Percentiles rank a stretch among this genome's conserved stretches.
Evolutionary conservation across 768 basidiomycete species (phyloP).

Genomic region (Lanmaoa rubissima): DNA sequence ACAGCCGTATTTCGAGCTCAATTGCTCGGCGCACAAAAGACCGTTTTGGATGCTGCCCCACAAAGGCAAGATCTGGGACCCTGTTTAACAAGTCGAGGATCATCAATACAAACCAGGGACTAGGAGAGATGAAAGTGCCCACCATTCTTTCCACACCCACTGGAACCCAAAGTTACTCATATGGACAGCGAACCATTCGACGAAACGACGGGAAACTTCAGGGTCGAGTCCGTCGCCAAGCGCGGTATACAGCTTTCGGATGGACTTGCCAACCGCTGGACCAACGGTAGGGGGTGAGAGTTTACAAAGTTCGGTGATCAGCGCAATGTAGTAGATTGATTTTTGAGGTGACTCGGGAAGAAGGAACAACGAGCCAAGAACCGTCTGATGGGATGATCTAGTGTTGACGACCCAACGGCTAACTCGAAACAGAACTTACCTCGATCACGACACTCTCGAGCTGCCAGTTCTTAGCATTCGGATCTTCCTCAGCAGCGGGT

Average conservation of each 20-base stretch:
- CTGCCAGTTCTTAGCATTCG: conserved; percentile 73
- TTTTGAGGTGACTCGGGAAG: conserved; percentile 78
- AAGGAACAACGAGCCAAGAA: conserved; percentile 70
- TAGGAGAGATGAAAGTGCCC: conserved; percentile 16
- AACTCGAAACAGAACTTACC: conserved; percentile 38
- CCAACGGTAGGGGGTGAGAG: conserved; percentile 90
- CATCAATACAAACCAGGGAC: neutral
- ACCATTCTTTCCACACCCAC: conserved; percentile 99
- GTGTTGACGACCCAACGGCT: neutral
- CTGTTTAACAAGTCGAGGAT: conserved; percentile 40
- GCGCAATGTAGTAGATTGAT: conserved; percentile 79
- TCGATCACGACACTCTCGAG: conserved; percentile 88
- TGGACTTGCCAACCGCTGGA: conserved; percentile 94
- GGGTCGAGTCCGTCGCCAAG: conserved; percentile 88
- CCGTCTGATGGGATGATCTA: conserved; percentile 43
- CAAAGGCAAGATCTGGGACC: conserved; percentile 78
- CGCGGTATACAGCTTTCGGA: conserved; percentile 76
- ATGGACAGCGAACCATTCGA: conserved; percentile 95
- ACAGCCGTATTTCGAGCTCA: conserved; percentile 86
- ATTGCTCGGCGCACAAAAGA: conserved; percentile 84
- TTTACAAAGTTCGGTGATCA: conserved; percentile 94
- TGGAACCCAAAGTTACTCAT: conserved; percentile 98
- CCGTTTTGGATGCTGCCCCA: conserved; percentile 79
- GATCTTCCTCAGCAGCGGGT: conserved; percentile 43
- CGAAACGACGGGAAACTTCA: conserved; percentile 76